Conservation (phyloP, 1,284 basidiomycete genomes). For the Trametes hirsuta region DNA sequence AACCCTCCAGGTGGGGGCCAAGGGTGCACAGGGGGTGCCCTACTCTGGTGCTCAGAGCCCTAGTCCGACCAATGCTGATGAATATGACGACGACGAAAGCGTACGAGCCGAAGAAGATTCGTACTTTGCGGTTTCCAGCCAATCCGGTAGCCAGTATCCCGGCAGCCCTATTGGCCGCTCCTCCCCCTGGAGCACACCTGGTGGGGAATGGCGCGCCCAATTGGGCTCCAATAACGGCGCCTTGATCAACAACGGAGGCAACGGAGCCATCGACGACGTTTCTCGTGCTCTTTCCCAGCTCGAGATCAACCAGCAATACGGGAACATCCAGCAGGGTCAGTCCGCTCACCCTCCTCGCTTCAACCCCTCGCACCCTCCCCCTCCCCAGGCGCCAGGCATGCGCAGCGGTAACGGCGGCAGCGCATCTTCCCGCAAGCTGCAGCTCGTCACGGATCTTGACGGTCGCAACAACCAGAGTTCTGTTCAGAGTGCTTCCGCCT, state of each 20-base stretch:
- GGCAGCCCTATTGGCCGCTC: slow-evolving; percentile 65
- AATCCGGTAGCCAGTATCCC: slow-evolving; percentile 50
- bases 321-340: slow-evolving; percentile 47
- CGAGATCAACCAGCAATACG: slow-evolving; percentile 53
- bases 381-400: slow-evolving; percentile 46
- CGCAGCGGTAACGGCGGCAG: slow-evolving; percentile 41
- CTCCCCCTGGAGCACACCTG: slow-evolving; percentile 64
- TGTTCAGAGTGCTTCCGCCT: slow-evolving; percentile 48
- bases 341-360: slow-evolving; percentile 68
- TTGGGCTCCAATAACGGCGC: slow-evolving; percentile 34
- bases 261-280: slow-evolving; percentile 68
- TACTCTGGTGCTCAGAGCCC: slow-evolving; percentile 40
- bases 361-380: slow-evolving; percentile 55
- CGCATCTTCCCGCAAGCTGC: slow-evolving; percentile 47
- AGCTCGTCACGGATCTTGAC: slow-evolving; percentile 64
- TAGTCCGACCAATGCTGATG: slow-evolving; percentile 56
- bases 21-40: slow-evolving; percentile 31
- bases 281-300: slow-evolving; percentile 70
- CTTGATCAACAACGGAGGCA: slow-evolving; percentile 29
- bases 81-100: slow-evolving; percentile 61
- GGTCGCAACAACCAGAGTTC: slow-evolving; percentile 55
- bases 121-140: slow-evolving; percentile 41
- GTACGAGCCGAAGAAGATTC: slow-evolving; percentile 60
- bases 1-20: slow-evolving; percentile 61
- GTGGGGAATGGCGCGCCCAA: slow-evolving; percentile 64